phyloP scores from a whole-genome alignment of 179 eudicot species.

The Vitellaria paradoxa region DNA sequence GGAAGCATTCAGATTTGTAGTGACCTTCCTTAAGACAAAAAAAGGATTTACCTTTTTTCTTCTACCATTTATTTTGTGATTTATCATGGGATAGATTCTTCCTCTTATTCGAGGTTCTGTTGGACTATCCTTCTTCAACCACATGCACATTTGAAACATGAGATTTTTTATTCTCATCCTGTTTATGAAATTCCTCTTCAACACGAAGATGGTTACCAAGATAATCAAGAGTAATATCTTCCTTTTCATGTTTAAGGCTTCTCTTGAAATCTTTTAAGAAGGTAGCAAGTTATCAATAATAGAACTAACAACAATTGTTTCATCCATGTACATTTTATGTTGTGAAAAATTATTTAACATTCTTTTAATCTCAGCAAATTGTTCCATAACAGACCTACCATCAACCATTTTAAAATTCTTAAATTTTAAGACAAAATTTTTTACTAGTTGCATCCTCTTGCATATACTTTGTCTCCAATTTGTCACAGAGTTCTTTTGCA shows the following conservation, averaged over 20 bases:
- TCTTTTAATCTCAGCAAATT: background rate
- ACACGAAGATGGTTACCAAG: background rate
- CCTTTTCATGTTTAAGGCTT: background rate
- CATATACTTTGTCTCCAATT: too few relatives aligned
- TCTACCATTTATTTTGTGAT: too few relatives aligned
- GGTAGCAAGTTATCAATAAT: background rate
- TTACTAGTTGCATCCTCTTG: too few relatives aligned
- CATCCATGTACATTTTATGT: background rate
- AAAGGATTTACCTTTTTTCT: too few relatives aligned
- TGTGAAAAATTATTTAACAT: too few relatives aligned
- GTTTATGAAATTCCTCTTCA: background rate
- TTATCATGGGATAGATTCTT: too few relatives aligned
- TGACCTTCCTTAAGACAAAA: too few relatives aligned
- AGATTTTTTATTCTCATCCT: background rate
- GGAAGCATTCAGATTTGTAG: too few relatives aligned
- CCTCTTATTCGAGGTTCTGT: too few relatives aligned
- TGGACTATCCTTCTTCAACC: too few relatives aligned
- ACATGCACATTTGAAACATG: background rate
- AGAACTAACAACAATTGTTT: background rate
- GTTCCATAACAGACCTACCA: background rate
- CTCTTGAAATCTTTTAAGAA: background rate
- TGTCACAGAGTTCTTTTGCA: too few relatives aligned
- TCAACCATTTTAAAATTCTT: background rate
- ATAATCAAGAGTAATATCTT: background rate
- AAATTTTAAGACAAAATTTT: background rate